A percentile compares a stretch with the other conserved stretches of the same genome.
phyloP scores from a whole-genome alignment of 1,284 basidiomycete species.

The Xerocomus amazonicus region DNA sequence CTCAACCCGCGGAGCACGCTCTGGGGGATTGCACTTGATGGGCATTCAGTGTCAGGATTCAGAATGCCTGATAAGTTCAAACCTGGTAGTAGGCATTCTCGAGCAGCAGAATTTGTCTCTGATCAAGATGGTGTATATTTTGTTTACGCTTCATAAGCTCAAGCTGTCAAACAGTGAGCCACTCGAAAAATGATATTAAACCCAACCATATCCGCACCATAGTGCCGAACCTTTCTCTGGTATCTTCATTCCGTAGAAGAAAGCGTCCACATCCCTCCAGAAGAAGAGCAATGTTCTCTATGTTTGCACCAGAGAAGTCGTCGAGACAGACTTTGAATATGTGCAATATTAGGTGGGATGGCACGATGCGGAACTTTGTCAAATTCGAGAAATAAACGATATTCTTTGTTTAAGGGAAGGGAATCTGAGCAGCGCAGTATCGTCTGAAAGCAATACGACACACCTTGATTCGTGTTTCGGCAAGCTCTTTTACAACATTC shows the following conservation, averaged over 20 bases:
- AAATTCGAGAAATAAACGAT: constrained; percentile 86
- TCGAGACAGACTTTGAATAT: constrained; percentile 97
- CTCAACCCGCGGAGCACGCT: constrained; percentile 80
- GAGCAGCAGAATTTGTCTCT: constrained; percentile 82
- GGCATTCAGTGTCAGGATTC: constrained; percentile 10
- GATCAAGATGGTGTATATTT: constrained; percentile 87
- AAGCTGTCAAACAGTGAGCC: constrained; percentile 48
- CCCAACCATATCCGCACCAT: constrained; percentile 51
- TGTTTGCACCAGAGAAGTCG: constrained; percentile 88
- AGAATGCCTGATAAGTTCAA: constrained; percentile 11
- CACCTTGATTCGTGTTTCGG: constrained; percentile 83
- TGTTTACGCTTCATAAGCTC: constrained; percentile 96
- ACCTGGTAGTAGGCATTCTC: constrained; percentile 99
- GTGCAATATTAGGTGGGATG: constrained; percentile 89
- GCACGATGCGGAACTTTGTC: constrained; percentile 95
- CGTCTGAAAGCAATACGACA: constrained; percentile 8
- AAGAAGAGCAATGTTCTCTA: constrained; percentile 90
- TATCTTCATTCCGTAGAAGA: constrained; percentile 84
- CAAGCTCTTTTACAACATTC: constrained; percentile 85
- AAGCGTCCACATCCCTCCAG: constrained; percentile 95
- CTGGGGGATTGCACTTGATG: constrained; percentile 90
- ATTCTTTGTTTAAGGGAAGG: constrained; percentile 53
- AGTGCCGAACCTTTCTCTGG: constrained; percentile 76
- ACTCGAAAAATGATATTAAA: not conserved
- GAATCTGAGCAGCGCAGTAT: not conserved